A percentile compares a stretch with the other conserved stretches of the same genome.
Evolutionary conservation across 768 basidiomycete genomes (phyloP).

Genomic region (Tephrocybe sp.): DNA sequence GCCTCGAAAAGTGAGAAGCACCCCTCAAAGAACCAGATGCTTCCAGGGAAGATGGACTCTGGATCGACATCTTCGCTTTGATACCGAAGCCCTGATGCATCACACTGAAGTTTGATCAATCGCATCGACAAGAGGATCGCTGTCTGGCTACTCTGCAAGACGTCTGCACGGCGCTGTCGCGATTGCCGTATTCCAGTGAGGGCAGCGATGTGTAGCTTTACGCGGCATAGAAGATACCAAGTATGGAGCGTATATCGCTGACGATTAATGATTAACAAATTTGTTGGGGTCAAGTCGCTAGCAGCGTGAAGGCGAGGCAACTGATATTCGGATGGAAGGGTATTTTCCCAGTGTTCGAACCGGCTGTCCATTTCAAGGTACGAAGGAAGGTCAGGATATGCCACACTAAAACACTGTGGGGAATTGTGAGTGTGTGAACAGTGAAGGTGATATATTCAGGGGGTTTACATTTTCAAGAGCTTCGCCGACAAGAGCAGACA

Average conservation of each 20-base stretch:
- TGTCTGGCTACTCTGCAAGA: slow-evolving; percentile 32
- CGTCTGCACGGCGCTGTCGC: slow-evolving; percentile 21
- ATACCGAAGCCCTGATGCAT: slow-evolving; percentile 24
- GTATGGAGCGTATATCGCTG: slow-evolving; percentile 44
- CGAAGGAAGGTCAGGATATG: slow-evolving; percentile 30
- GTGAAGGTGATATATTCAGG: too few relatives aligned
- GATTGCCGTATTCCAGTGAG: slow-evolving; percentile 32
- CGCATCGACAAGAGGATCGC: slow-evolving; percentile 40
- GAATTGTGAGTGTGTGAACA: neutral
- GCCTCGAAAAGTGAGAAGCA: slow-evolving; percentile 47
- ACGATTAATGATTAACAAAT: slow-evolving; percentile 31
- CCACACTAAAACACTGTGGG: slow-evolving; percentile 33
- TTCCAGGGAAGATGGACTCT: slow-evolving; percentile 26
- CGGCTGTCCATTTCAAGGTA: slow-evolving; percentile 42
- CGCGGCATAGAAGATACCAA: slow-evolving; percentile 44
- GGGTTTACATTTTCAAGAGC: slow-evolving; percentile 44
- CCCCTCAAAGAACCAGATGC: slow-evolving; percentile 40
- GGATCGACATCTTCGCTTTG: slow-evolving; percentile 19
- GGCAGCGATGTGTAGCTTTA: slow-evolving; percentile 44
- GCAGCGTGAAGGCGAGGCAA: slow-evolving; percentile 27
- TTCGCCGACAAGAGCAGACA: slow-evolving; percentile 39
- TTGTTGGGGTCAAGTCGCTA: slow-evolving; percentile 26
- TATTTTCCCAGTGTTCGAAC: slow-evolving; percentile 41
- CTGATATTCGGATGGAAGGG: slow-evolving; percentile 39
- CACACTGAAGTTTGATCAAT: slow-evolving; percentile 42